Conservation (phyloP, 1,284 basidiomycete genomes). For the Puccinia novopanici region DNA sequence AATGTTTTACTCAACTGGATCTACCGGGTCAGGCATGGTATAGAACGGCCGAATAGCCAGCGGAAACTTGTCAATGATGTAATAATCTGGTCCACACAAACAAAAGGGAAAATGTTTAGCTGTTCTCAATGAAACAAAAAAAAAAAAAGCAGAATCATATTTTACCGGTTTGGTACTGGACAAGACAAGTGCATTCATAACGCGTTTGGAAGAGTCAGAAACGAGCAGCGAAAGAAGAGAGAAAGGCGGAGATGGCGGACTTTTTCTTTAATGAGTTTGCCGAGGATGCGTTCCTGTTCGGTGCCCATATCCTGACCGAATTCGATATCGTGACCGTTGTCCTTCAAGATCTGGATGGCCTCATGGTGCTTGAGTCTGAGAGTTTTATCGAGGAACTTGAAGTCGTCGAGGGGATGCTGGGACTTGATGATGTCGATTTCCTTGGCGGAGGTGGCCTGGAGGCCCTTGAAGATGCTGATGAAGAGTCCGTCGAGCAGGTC, state of each 20-base stretch:
- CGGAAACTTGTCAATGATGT: constrained; percentile 96
- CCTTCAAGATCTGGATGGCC: constrained; percentile 71
- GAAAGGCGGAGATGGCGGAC: background rate
- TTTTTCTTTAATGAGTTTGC: constrained; percentile 45
- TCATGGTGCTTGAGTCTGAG: constrained; percentile 75
- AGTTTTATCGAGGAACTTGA: constrained; percentile 60
- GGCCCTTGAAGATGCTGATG: constrained; percentile 58
- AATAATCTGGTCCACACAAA: constrained; percentile 86
- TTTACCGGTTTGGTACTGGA: constrained; percentile 27
- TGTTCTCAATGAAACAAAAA: too few relatives aligned
- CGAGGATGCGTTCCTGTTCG: constrained; percentile 46
- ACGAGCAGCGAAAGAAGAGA: background rate
- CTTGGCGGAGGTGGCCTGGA: constrained; percentile 69
- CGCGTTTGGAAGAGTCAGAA: background rate
- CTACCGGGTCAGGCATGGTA: constrained; percentile 89
- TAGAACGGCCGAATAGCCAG: constrained; percentile 92
- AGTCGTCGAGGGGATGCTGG: constrained; percentile 79
- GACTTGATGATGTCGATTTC: constrained; percentile 78
- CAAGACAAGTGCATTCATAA: background rate
- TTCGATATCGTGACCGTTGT: constrained; percentile 59
- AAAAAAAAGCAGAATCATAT: too few relatives aligned
- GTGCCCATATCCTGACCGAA: constrained; percentile 77
- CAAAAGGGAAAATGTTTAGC: background rate
- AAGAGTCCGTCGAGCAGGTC: constrained; percentile 58
- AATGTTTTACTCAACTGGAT: constrained; percentile 68